Evolutionary conservation across 495 filamentous ascomycete species (phyloP).

Genomic region (Rhypophila decipiens): DNA sequence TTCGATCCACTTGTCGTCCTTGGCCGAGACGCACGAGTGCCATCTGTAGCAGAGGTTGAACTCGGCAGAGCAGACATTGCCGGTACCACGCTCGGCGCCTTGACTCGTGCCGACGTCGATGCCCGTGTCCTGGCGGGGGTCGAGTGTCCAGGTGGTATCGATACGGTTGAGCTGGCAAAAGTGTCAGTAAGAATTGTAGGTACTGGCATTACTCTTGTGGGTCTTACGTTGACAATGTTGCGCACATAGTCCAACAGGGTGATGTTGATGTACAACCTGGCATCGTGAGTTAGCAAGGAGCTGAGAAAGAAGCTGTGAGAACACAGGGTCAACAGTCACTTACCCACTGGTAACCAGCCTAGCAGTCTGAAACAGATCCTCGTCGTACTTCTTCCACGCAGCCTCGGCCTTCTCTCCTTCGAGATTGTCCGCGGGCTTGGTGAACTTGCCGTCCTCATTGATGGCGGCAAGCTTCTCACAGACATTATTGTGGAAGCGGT

Average conservation of each 20-base stretch:
- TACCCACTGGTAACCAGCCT: conserved; percentile 69
- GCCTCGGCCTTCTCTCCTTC: conserved; percentile 44
- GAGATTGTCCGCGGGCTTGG: conserved; percentile 45
- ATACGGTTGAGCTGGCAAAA: conserved; percentile 53
- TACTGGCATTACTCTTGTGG: too few relatives aligned
- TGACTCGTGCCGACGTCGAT: conserved; percentile 52
- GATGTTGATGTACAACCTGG: conserved; percentile 80
- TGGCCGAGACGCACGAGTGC: conserved; percentile 69
- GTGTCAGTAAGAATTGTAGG: not conserved
- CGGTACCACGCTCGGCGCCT: conserved; percentile 47
- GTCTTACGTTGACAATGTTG: conserved; percentile 66
- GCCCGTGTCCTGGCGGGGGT: conserved; percentile 57
- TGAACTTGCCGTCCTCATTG: conserved; percentile 68
- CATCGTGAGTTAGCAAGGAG: too few relatives aligned
- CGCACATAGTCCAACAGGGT: conserved; percentile 77
- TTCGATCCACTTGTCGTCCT: conserved; percentile 70
- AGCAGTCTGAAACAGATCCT: conserved; percentile 80
- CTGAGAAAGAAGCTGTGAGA: too few relatives aligned
- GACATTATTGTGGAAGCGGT: conserved; percentile 76
- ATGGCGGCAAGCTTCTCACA: conserved; percentile 61
- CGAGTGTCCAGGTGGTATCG: conserved; percentile 73
- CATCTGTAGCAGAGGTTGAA: conserved; percentile 67
- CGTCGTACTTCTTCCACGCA: conserved; percentile 69
- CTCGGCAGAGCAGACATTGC: conserved; percentile 73
- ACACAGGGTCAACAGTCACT: too few relatives aligned